Conservation (phyloP, 208 protist species). For the Leishmania tropica region DNA sequence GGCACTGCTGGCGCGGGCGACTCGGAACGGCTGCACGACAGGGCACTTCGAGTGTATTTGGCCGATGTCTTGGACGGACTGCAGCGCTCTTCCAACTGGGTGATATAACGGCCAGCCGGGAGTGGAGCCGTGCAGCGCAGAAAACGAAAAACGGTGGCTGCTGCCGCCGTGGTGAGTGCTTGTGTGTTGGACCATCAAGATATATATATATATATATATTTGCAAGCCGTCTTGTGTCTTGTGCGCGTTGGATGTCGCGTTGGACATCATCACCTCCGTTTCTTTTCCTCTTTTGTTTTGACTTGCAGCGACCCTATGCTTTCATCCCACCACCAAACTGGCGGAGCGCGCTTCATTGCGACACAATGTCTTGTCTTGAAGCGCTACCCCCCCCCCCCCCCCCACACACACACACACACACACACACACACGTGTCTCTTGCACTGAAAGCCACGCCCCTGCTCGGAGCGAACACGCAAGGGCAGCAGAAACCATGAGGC, state of each 20-base stretch:
- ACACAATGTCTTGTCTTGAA: neutral
- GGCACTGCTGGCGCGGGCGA: neutral
- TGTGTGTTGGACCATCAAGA: neutral
- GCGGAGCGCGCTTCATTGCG: neutral
- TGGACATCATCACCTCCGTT: neutral
- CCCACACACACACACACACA: neutral
- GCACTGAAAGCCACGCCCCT: neutral
- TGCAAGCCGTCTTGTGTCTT: neutral
- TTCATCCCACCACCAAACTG: neutral
- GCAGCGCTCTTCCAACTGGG: conserved; percentile 50
- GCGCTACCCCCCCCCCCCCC: neutral
- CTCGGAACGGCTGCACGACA: conserved; percentile 30
- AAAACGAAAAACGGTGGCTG: no score
- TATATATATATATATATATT: neutral
- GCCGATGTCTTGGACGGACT: conserved; percentile 51
- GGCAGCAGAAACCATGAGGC: neutral
- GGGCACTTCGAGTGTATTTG: conserved; percentile 50
- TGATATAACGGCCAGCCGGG: conserved; percentile 11
- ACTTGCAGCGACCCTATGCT: neutral
- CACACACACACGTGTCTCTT: neutral
- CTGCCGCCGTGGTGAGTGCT: neutral
- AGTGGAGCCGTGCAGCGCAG: neutral
- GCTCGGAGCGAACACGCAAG: neutral
- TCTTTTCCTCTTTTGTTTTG: neutral
- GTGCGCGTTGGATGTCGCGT: neutral